Base-by-base conservation (phyloP, 345 rosid species). In the Arabidopsis arenosa region DNA sequence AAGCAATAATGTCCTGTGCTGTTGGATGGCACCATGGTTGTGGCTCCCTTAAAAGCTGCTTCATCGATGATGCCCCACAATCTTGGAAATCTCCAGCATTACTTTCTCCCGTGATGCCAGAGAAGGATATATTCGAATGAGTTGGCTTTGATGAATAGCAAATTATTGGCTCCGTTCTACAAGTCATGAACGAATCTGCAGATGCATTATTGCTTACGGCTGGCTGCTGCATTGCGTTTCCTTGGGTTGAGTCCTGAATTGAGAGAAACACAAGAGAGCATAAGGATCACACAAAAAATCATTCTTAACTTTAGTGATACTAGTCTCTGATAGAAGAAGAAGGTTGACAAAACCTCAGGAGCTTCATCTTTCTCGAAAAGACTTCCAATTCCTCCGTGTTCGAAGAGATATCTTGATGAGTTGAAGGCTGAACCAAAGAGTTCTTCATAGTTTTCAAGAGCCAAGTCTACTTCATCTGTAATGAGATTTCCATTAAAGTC, bases 401-500 rank as follows among this genome's bases (percentile, higher is more conserved):
- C 93, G 58, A 95, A 75, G 26, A 90, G 92, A 81, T 89, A 89
- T 80, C 88, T 91, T 12, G 93, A 86, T 72, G 88, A 81, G 82
- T 87, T 90, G 36, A 86, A 88, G 52, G 96, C 82, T n/a, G 84
- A 66, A 48, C 97, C 96, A 75, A 95, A 95, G 62, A 95, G 93
- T 79, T 95, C 97, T 63, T 95, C 99, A 78, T 92, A 92, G 75
- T 90, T 89, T 80, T 92, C 97, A 59, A 90, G 79, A 75, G 80
- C 84, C 84, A 94, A 49, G 73, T 88, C 97, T 80, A 94, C 41
- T 81, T 92, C 97, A 82, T 89, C 92, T 89, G 89, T 89, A 75
- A 80, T 65, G 66, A 92, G 86, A 75, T 87, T 93, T 15, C 71
- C 89, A 75, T 81, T 86, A 10, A 87, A 67, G 56, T 82, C 87